phyloP scores from a whole-genome alignment of 345 rosid genomes.

The Adansonia digitata region DNA sequence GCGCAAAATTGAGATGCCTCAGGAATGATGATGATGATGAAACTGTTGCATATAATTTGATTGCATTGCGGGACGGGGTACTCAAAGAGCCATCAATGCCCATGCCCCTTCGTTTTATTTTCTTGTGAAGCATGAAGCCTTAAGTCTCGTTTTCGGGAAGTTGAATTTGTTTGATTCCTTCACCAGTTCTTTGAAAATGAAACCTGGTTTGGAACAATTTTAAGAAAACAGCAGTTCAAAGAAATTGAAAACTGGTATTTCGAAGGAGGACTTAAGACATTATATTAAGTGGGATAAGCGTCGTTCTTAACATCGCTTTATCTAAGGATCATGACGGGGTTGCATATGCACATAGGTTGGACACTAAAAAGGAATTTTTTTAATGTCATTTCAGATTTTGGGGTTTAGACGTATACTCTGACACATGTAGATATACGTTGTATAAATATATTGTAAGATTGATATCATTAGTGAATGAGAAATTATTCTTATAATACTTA shows the following conservation, averaged over 20 bases:
- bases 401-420: conserved; percentile 41
- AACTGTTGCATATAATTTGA: no score
- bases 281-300: conserved; percentile 48
- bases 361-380: conserved; percentile 37
- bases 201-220: conserved; percentile 29
- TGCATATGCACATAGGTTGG: conserved; percentile 30
- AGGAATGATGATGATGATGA: no score
- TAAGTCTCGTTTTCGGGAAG: conserved; percentile 68
- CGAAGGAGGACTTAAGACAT: conserved; percentile 48
- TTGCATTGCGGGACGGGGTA: no score
- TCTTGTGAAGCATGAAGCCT: conserved; percentile 74
- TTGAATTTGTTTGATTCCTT: conserved; percentile 63
- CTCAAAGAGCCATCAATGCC: no score
- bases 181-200: conserved; percentile 51
- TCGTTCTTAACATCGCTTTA: conserved; percentile 26
- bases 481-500: no score
- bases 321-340: conserved; percentile 24
- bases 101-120: no score
- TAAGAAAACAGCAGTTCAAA: conserved; percentile 28
- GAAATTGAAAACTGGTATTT: conserved; percentile 33
- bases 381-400: conserved; percentile 58
- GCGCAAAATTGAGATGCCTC: no score
- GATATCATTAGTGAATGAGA: no score
- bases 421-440: no score
- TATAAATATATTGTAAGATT: no score